Evolutionary conservation across 495 filamentous ascomycete species (phyloP).

Genomic region (Penicillium atrosanguineum): DNA sequence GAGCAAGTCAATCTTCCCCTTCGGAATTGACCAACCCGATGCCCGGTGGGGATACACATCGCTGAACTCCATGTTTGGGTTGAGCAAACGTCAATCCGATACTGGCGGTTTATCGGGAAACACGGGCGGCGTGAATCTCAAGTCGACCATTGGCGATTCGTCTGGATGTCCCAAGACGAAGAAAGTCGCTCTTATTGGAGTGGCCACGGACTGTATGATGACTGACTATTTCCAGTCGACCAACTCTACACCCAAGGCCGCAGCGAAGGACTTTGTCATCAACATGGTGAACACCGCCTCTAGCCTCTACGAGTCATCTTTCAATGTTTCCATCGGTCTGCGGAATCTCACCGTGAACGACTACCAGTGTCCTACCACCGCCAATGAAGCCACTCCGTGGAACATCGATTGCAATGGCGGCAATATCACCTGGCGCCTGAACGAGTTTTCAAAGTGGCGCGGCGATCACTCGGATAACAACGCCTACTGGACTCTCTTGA

Average conservation of each 20-base stretch:
- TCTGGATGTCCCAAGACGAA: constrained; percentile 81
- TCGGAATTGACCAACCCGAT: constrained; percentile 36
- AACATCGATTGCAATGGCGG: constrained; percentile 67
- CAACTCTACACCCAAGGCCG: constrained; percentile 39
- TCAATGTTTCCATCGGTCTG: constrained; percentile 91
- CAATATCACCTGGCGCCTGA: constrained; percentile 75
- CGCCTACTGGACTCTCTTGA: constrained; percentile 92
- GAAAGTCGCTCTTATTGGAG: constrained; percentile 86
- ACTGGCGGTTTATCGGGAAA: constrained; percentile 63
- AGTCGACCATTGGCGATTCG: constrained; percentile 74
- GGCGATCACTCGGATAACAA: constrained; percentile 70
- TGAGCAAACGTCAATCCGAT: constrained; percentile 50
- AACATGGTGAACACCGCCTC: constrained; percentile 83
- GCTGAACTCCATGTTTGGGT: constrained; percentile 54
- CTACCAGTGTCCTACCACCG: constrained; percentile 61
- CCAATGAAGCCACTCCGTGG: constrained; percentile 68
- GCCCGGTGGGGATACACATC: constrained; percentile 53
- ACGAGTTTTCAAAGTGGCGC: constrained; percentile 87
- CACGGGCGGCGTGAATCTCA: constrained; percentile 79
- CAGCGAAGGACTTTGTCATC: constrained; percentile 71
- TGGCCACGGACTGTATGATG: constrained; percentile 91
- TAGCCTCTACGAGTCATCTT: constrained; percentile 78
- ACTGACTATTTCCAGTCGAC: constrained; percentile 60
- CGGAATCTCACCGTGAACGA: constrained; percentile 78
- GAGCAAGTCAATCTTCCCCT: constrained; percentile 60